Conservation (phyloP, 2,329 filamentous ascomycete species). For the Aspergillus hortae region DNA sequence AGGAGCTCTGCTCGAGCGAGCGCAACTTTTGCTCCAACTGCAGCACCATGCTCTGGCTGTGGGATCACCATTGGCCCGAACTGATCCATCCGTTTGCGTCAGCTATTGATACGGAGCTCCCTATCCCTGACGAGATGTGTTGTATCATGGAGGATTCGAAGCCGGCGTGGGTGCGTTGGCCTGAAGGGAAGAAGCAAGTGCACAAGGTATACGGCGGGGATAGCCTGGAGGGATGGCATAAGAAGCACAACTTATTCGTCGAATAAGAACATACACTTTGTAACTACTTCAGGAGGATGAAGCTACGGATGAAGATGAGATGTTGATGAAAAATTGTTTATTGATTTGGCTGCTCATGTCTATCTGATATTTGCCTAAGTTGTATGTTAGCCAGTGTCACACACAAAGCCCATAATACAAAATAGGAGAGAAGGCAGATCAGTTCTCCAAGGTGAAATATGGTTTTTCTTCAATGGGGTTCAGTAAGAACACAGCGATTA, state of each 20-base stretch:
- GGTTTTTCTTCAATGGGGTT: constrained; percentile 55
- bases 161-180: constrained; percentile 46
- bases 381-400: constrained; percentile 8
- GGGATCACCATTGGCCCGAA: constrained; percentile 47
- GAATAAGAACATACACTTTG: constrained; percentile 8
- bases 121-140: constrained; percentile 45
- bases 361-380: background rate
- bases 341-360: background rate
- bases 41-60: constrained; percentile 47
- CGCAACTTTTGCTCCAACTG: constrained; percentile 48
- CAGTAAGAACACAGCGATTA: constrained; percentile 65
- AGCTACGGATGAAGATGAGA: background rate
- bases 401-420: background rate
- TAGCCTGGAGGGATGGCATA: constrained; percentile 47
- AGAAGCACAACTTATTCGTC: constrained; percentile 36
- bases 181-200: constrained; percentile 45
- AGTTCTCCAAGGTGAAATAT: constrained; percentile 65
- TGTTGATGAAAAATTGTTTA: background rate
- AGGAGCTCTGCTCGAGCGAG: constrained; percentile 40
- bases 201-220: constrained; percentile 36
- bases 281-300: background rate
- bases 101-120: constrained; percentile 47
- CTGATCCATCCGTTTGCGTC: constrained; percentile 50
- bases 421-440: constrained; percentile 32
- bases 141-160: constrained; percentile 45